Evolutionary conservation across 306 rosid genomes (phyloP), one percentile per base, ranked within the genome.

Genomic region (Purshia tridentata): DNA sequence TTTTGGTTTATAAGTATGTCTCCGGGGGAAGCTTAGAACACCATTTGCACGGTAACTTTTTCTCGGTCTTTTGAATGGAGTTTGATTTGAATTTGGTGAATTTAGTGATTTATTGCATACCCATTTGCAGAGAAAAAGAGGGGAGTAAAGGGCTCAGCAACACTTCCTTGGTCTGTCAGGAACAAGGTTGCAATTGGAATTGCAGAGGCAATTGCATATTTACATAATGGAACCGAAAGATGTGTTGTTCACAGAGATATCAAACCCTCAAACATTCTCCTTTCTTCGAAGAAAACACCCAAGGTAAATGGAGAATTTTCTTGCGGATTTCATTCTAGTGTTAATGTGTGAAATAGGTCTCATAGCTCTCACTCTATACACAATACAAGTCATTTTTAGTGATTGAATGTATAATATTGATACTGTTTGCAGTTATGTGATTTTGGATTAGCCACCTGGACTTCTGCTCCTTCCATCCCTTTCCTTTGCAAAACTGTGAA

Each of bases 361-460:
- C 11, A 13, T 40, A 37, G 1, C 7, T 46, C 10, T 29, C 29
- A 40, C 18, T 60, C 72, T 46, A 47, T 61, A 37, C 69, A 20
- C 49, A 1, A 5, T 57, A 5, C 69, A 15, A 35, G 72, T 16
- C 5, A 9, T 81, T 57, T 22, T 29, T 6, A 52, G 72, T 79
- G 75, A 88, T 76, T 74, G 75, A 41, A 44, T 47, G 23, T 44
- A 12, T 67, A 44, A 35, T 79, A 75, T 60, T 47, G 47, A 49
- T 8, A 18, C 40, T 48, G 54, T 16, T 73, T 81, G 69, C 84
- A 93, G 98, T 78, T 93, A 40, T 89, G 98, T 72, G 98, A 94
- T 85, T 94, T 94, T 61, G 97, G 98, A 74, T 78, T 94, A 86
- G 98, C 98, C 39, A 89, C 98, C 16, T 94, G 98, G 98, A 91